phyloP scores from a whole-genome alignment of 208 protist genomes.

The Acanthamoeba lugdunensis region DNA sequence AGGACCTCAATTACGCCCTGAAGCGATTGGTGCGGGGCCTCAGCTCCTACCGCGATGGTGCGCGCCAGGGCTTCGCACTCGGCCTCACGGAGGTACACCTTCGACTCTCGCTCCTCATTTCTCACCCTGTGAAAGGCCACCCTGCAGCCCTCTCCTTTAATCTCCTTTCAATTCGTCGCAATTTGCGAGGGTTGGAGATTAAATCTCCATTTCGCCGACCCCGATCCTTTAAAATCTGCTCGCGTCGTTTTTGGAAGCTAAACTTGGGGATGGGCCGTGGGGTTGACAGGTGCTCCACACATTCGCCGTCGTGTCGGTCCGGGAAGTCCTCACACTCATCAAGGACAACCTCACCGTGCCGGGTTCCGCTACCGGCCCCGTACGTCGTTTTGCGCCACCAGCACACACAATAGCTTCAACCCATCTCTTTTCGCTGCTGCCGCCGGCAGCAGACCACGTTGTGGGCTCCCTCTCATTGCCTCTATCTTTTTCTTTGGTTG shows the following conservation, averaged over 20 bases:
- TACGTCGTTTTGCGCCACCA: background rate
- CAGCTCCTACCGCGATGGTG: slow-evolving; percentile 67
- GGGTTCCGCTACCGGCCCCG: background rate
- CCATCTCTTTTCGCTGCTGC: no score
- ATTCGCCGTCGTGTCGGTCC: slow-evolving; percentile 6
- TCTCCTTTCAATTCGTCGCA: background rate
- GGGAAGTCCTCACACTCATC: slow-evolving; percentile 34
- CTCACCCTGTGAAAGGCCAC: background rate
- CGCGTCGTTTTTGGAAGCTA: background rate
- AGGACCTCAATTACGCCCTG: slow-evolving; percentile 54
- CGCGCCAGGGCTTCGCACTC: slow-evolving; percentile 68
- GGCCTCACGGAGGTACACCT: slow-evolving; percentile 56
- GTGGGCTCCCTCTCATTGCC: background rate
- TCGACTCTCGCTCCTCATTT: background rate
- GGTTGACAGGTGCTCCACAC: slow-evolving; percentile 11
- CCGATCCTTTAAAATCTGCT: background rate
- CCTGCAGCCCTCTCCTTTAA: background rate
- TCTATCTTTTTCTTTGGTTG: background rate
- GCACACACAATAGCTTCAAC: no score
- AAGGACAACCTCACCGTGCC: slow-evolving; percentile 13
- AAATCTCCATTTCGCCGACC: background rate
- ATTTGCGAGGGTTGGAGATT: background rate
- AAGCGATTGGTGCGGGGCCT: slow-evolving; percentile 69
- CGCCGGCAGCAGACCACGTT: background rate
- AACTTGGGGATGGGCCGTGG: background rate